These are phyloP conservation scores for Yueomyces sinensis DNA, from an alignment of 805 yeast species.

Conservation along the genomic window DNA sequence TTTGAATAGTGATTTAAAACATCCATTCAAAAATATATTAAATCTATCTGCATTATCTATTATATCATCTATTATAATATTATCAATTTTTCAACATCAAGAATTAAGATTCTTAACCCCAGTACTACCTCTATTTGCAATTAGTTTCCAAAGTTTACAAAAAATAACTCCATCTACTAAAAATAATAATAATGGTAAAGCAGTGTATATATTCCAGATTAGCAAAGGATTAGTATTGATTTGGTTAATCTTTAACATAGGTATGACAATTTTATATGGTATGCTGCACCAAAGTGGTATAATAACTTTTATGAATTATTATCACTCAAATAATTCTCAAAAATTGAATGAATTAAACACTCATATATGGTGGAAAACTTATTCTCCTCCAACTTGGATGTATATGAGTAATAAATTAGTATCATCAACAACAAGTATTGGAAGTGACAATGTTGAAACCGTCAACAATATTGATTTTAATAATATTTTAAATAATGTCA, in stretches of 20 bases:
- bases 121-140: conserved; percentile 52
- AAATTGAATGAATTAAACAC: conserved; percentile 10
- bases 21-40: conserved; percentile 2
- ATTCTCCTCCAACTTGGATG: conserved; percentile 87
- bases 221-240: conserved; percentile 8
- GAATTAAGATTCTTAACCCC: conserved; percentile 85
- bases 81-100: conserved; percentile 81
- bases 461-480: conserved; percentile 9
- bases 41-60: conserved; percentile 43
- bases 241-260: conserved; percentile 56
- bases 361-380: conserved; percentile 86
- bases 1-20: not conserved
- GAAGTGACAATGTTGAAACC: conserved; percentile 12
- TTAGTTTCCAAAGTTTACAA: conserved; percentile 14
- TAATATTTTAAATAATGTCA: conserved; percentile 14
- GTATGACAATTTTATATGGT: conserved; percentile 59
- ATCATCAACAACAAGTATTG: conserved; percentile 12
- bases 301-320: conserved; percentile 44
- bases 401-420: conserved; percentile 22
- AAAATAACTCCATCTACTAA: conserved; percentile 2
- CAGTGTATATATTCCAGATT: too few species aligned
- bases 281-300: conserved; percentile 85
- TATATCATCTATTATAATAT: conserved; percentile 42
- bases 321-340: conserved; percentile 12
- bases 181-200: conserved; percentile 3